phyloP scores from a whole-genome alignment of 257 asterid genomes.

The Schizonepeta tenuifolia region DNA sequence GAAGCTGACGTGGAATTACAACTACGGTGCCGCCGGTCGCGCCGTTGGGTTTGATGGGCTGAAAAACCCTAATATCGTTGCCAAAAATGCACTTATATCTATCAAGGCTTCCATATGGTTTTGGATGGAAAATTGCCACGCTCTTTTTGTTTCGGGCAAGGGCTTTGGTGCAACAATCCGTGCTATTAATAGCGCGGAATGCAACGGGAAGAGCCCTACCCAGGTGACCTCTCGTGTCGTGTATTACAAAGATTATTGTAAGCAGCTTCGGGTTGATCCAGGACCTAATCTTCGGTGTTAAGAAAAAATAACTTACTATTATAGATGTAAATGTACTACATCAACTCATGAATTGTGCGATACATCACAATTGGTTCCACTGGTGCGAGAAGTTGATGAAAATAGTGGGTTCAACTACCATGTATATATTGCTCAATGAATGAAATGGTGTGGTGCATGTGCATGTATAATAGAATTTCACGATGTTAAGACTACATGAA shows the following conservation, averaged over 20 bases:
- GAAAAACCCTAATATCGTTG: constrained; percentile 43
- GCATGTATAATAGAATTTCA: no score
- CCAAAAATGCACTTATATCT: constrained; percentile 38
- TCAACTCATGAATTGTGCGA: no score
- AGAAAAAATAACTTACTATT: background rate
- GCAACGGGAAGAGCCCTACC: constrained; percentile 12
- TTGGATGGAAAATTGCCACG: constrained; percentile 36
- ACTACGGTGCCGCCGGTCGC: constrained; percentile 56
- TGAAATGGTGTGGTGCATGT: no score
- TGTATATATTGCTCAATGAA: no score
- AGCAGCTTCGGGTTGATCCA: constrained; percentile 21
- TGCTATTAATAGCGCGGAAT: constrained; percentile 31
- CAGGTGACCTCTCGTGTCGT: constrained; percentile 14
- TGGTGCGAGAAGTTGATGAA: no score
- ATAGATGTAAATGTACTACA: no score
- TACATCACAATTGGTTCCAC: no score
- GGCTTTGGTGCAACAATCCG: constrained; percentile 35
- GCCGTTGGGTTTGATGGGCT: constrained; percentile 47
- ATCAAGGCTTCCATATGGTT: constrained; percentile 43
- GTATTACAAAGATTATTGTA: constrained; percentile 26
- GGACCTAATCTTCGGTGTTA: constrained; percentile 27
- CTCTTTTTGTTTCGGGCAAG: background rate
- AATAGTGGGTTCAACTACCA: no score
- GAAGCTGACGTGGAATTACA: constrained; percentile 57
- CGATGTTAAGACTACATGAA: no score